Evolutionary conservation across 352 stramenopile species (phyloP).

Genomic region (Globisporangium cystogenes): DNA sequence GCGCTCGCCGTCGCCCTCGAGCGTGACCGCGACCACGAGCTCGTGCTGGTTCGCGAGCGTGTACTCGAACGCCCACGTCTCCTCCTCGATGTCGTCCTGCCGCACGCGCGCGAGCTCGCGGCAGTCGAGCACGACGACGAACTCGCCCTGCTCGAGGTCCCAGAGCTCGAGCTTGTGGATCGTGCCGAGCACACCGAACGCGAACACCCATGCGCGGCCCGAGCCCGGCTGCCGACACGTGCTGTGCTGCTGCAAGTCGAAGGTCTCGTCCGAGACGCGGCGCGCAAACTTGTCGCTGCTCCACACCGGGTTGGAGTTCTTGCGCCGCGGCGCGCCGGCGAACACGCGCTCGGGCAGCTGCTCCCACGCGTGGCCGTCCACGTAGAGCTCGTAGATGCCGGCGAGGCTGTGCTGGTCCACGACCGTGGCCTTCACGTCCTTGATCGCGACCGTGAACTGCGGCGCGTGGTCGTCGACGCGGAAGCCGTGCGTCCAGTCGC

Average conservation of each 20-base stretch:
- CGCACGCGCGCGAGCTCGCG: slow-evolving; percentile 45
- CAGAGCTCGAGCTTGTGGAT: slow-evolving; percentile 75
- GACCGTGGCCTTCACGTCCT: slow-evolving; percentile 66
- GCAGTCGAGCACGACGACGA: slow-evolving; percentile 74
- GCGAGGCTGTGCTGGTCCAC: slow-evolving; percentile 65
- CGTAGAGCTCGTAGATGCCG: slow-evolving; percentile 64
- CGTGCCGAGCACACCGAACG: slow-evolving; percentile 66
- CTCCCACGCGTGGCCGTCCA: slow-evolving; percentile 64
- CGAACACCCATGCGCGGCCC: slow-evolving; percentile 73
- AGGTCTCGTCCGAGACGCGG: slow-evolving; percentile 48
- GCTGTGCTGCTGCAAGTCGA: slow-evolving; percentile 29
- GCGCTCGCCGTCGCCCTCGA: slow-evolving; percentile 52
- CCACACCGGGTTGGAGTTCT: slow-evolving; percentile 46
- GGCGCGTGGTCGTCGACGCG: slow-evolving; percentile 27
- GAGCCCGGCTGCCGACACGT: slow-evolving; percentile 38
- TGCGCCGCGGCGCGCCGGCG: slow-evolving; percentile 15
- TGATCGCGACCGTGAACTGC: slow-evolving; percentile 61
- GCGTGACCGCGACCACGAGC: slow-evolving; percentile 54
- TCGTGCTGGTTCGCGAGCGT: slow-evolving; percentile 66
- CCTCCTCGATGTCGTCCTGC: slow-evolving; percentile 58
- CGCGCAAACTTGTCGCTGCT: slow-evolving; percentile 76
- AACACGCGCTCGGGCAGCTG: slow-evolving; percentile 51
- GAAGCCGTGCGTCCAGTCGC: slow-evolving; percentile 81
- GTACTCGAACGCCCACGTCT: slow-evolving; percentile 75
- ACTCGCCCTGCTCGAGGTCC: slow-evolving; percentile 65